These are phyloP conservation scores for Eucalyptus fibrosa DNA, from an alignment of 345 rosid genomes.

Conservation along the genomic window DNA sequence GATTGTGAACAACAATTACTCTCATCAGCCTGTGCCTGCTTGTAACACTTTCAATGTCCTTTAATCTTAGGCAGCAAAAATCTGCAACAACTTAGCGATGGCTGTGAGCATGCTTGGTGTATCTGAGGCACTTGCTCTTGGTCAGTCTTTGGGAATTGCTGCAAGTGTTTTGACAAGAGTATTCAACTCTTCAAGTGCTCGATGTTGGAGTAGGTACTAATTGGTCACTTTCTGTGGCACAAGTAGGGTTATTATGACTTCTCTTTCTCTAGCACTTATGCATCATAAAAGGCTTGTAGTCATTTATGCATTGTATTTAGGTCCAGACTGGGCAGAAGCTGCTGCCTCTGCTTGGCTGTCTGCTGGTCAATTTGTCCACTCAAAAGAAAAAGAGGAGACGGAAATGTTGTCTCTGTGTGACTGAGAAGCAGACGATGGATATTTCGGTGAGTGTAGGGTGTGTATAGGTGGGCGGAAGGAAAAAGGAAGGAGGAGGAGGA, in stretches of 20 bases:
- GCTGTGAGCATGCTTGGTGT: constrained; percentile 92
- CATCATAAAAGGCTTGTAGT: neutral
- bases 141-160: constrained; percentile 71
- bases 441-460: neutral
- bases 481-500: too few species aligned
- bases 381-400: neutral
- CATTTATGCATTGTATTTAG: neutral
- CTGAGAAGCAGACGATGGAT: neutral
- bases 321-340: neutral
- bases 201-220: constrained; percentile 85
- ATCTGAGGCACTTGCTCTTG: constrained; percentile 89
- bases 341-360: neutral
- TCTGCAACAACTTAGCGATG: constrained; percentile 92
- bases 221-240: neutral
- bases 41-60: neutral
- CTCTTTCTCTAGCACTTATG: neutral
- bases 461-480: neutral
- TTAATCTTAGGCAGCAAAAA: constrained; percentile 66
- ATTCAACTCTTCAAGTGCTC: constrained; percentile 80
- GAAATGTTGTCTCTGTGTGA: neutral
- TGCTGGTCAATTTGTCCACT: neutral
- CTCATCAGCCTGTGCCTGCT: neutral
- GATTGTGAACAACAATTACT: neutral
- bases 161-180: constrained; percentile 60
- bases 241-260: neutral